These are phyloP conservation scores for Metschnikowia colocasiae DNA, from an alignment of 805 yeast species.

Conservation along the genomic window DNA sequence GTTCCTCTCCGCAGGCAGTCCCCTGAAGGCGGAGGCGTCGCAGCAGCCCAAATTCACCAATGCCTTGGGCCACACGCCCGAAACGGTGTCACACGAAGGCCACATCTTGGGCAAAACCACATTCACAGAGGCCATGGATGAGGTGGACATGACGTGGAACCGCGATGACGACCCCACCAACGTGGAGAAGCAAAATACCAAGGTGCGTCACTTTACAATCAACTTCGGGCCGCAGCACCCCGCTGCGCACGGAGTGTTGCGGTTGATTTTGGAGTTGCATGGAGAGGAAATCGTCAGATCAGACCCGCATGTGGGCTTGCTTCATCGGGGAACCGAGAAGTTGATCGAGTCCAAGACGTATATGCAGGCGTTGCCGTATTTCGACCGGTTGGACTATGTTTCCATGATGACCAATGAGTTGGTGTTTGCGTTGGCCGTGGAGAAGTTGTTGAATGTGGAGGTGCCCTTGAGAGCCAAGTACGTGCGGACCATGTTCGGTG, in stretches of 20 bases:
- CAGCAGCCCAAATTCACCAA: conserved; percentile 28
- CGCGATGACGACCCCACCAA: conserved; percentile 41
- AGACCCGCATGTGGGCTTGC: conserved; percentile 85
- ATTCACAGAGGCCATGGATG: conserved; percentile 43
- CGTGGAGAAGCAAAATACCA: conserved; percentile 42
- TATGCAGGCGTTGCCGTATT: conserved; percentile 84
- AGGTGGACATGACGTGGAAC: conserved; percentile 44
- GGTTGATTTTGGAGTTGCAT: conserved; percentile 78
- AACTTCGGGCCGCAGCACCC: conserved; percentile 95
- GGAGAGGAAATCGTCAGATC: conserved; percentile 87
- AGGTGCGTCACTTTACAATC: conserved; percentile 83
- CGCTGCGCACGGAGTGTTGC: conserved; percentile 89
- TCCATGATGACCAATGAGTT: conserved; percentile 90
- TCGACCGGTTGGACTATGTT: conserved; percentile 82
- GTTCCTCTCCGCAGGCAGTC: conserved; percentile 19
- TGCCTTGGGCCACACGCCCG: conserved; percentile 38
- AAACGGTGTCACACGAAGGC: conserved; percentile 33
- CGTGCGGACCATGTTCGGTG: conserved; percentile 82
- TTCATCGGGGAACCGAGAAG: conserved; percentile 88
- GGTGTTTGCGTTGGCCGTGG: conserved; percentile 79
- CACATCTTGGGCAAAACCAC: conserved; percentile 39
- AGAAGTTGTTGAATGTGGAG: conserved; percentile 77
- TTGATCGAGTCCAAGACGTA: conserved; percentile 83
- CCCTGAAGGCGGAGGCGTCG: conserved; percentile 19
- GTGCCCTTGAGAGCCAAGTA: conserved; percentile 83